Conservation (phyloP, 2,329 filamentous ascomycete genomes). For the Colletotrichum lupini region DNA sequence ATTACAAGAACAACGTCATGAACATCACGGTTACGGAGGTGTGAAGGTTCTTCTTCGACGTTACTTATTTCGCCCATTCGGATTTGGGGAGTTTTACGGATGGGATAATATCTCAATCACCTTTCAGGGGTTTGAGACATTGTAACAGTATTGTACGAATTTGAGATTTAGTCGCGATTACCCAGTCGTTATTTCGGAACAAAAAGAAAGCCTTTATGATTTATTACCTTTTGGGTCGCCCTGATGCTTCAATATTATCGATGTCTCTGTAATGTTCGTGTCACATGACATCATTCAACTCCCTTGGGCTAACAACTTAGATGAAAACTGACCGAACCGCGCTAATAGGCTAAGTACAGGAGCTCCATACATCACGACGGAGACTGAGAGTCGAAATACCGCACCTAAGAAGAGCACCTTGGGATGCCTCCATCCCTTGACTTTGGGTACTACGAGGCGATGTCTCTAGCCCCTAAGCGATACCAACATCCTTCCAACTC, state of each 20-base stretch:
- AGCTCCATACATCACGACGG: no score
- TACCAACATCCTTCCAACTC: no score
- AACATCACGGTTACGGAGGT: constrained; percentile 23
- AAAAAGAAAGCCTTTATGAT: not conserved
- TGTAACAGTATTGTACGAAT: not conserved
- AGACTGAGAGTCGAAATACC: no score
- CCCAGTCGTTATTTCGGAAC: not conserved
- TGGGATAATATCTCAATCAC: not conserved
- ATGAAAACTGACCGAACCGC: no score
- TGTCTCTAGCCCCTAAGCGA: no score
- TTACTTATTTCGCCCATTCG: not conserved
- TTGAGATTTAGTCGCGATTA: not conserved
- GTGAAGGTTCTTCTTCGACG: not conserved
- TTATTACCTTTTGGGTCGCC: not conserved
- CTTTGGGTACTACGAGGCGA: no score
- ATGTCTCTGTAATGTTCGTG: not conserved
- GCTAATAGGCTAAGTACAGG: no score
- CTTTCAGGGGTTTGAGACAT: not conserved
- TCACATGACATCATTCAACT: not conserved
- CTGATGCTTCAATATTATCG: not conserved
- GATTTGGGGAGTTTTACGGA: not conserved
- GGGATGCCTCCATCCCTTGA: no score
- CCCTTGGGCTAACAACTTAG: not conserved
- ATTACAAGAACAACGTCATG: constrained; percentile 30
- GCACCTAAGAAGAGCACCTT: no score